Percentiles rank a stretch among this genome's conserved stretches.
Conservation (phyloP, 2,329 filamentous ascomycete genomes). For the Fusarium falciforme region DNA sequence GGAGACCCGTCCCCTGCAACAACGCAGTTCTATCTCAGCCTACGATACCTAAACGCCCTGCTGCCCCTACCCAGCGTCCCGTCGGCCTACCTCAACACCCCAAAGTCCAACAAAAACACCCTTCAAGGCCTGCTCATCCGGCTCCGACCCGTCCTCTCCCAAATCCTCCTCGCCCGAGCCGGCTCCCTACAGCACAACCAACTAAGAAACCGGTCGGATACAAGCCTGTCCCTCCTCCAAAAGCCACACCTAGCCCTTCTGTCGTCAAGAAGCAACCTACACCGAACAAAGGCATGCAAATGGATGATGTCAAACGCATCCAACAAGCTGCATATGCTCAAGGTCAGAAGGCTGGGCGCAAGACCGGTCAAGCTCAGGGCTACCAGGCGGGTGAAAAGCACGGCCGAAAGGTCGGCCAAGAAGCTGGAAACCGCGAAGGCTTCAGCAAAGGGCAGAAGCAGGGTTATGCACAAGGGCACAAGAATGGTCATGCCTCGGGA, state of each 20-base stretch:
- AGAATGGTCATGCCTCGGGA: neutral
- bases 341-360: neutral
- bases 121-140: neutral
- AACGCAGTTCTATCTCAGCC: neutral
- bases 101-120: neutral
- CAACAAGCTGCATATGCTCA: slow-evolving; percentile 12
- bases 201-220: slow-evolving; percentile 4
- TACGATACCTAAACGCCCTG: neutral
- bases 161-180: neutral
- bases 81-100: neutral
- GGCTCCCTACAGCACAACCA: slow-evolving; percentile 1
- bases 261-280: slow-evolving; percentile 15
- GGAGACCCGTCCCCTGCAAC: neutral
- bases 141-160: neutral
- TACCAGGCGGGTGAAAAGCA: slow-evolving; percentile 1
- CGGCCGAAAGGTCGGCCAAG: neutral
- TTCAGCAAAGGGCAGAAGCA: neutral
- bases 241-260: neutral
- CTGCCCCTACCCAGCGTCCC: neutral
- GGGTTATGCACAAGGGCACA: neutral
- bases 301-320: slow-evolving; percentile 8
- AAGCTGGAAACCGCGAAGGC: neutral
- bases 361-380: neutral
- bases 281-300: slow-evolving; percentile 21
- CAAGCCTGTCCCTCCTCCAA: slow-evolving; percentile 9